Conservation (phyloP, 805 yeast species). For the Myxozyma udenii region DNA sequence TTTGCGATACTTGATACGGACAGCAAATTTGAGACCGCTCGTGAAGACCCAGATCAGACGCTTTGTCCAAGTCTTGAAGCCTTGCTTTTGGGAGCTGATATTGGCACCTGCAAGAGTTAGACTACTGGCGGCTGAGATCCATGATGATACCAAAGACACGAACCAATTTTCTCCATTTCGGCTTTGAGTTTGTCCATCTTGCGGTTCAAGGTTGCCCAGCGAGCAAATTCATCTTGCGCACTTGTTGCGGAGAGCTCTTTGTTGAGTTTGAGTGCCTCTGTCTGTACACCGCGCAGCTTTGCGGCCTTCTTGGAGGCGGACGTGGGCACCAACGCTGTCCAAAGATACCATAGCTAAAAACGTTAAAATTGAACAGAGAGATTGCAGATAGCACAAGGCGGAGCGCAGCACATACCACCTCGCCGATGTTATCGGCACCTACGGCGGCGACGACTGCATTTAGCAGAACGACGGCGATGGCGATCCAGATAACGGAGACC, state of each 20-base stretch:
- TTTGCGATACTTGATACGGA: constrained; percentile 54
- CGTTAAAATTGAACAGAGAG: not conserved
- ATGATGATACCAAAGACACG: too few relatives aligned
- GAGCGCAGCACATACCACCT: constrained; percentile 31
- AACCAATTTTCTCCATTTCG: constrained; percentile 46
- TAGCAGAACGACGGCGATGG: constrained; percentile 41
- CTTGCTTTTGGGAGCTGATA: constrained; percentile 14
- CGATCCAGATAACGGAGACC: constrained; percentile 25
- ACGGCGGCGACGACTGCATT: constrained; percentile 41
- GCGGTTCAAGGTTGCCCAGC: constrained; percentile 90
- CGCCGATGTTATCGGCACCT: constrained; percentile 38
- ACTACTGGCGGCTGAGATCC: too few relatives aligned
- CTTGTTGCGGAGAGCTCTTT: constrained; percentile 59
- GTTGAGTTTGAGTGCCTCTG: constrained; percentile 49
- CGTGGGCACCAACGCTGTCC: constrained; percentile 11
- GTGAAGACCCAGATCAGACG: constrained; percentile 44
- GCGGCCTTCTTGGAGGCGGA: constrained; percentile 31
- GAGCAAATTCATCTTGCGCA: constrained; percentile 92
- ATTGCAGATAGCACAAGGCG: too few relatives aligned
- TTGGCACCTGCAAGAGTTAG: constrained; percentile 1
- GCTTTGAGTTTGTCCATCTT: constrained; percentile 55
- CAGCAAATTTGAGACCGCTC: constrained; percentile 42
- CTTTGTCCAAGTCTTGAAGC: constrained; percentile 37
- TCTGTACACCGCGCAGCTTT: constrained; percentile 39
- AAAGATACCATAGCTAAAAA: constrained; percentile 25